Base-by-base conservation (phyloP, 2,329 filamentous ascomycete species). In the Pseudonectria foliicola region DNA sequence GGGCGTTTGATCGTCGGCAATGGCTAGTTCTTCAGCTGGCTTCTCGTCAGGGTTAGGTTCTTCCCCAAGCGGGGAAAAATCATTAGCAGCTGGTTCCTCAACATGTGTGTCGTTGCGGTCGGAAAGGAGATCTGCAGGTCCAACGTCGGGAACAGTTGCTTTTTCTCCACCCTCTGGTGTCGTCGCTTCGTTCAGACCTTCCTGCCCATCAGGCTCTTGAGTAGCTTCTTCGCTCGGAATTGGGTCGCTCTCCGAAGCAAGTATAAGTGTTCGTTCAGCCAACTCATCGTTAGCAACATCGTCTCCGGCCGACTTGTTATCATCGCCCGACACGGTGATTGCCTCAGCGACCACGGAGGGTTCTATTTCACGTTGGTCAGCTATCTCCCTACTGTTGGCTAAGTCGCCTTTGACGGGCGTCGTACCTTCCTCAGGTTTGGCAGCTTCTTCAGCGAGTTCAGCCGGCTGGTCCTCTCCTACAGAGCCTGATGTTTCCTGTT, bases 231-330 rank as follows among this genome's bases (percentile, higher is more conserved):
- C 39, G 35, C 28, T 36, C 16, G 31, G 31, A 29, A 30, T 35
- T 32, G 27, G n/a, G 28, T 14, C 13, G n/a, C 27, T 34, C 28
- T 34, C 38, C 7, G 29, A 14, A 23, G 21, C 14, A 33, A 24
- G 6, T 4, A 16, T 16, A 15, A 4, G 15, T 23, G 29, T 14
- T 42, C 38, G 12, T 8, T 21, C 8, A 21, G 18, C 18, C 18
- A 8, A 8, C 5, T 21, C 18, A 8, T 21, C 18, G 18, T 8
- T 21, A 8, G 18, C 5, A 21, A 21, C 18, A 21, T 39, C 33
- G 7, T 48, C 42, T 21, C 47, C 37, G 26, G 40, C 29, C 25
- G 39, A 25, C 29, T 52, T 48, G 10, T 33, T 35, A 15, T 42
- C 39, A 23, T 43, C 39, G 11, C 21, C 29, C 23, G 10, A n/a